Percentiles rank a stretch among this genome's conserved stretches.
These are phyloP conservation scores for Cutaneotrichosporon sp. DNA, from an alignment of 1,284 basidiomycete genomes.

Conservation along the genomic window DNA sequence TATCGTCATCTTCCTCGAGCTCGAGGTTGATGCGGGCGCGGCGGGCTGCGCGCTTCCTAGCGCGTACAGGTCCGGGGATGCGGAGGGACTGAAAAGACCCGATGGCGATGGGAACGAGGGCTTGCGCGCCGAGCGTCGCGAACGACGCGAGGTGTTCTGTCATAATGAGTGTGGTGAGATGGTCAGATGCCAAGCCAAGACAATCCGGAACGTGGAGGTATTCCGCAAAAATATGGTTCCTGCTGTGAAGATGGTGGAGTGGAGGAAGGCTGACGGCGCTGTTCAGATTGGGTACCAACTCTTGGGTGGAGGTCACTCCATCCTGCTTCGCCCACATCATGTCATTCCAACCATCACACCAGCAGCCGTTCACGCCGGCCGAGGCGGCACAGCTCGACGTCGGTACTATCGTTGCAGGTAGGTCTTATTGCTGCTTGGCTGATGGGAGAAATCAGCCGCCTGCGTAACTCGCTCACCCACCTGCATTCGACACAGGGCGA, in stretches of 20 bases:
- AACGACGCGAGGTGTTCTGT: conserved; percentile 33
- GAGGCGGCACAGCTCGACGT: conserved; percentile 68
- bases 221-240: not conserved
- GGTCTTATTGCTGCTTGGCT: conserved; percentile 12
- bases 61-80: conserved; percentile 13
- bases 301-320: not conserved
- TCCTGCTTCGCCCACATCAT: not conserved
- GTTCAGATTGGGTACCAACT: not conserved
- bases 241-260: not conserved
- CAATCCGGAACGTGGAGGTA: not conserved
- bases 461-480: conserved; percentile 69
- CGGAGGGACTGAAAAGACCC: conserved; percentile 52
- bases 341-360: conserved; percentile 57
- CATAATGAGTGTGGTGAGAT: conserved; percentile 4
- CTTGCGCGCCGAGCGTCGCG: conserved; percentile 43
- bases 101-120: conserved; percentile 48
- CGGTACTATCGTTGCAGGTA: conserved; percentile 68
- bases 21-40: conserved; percentile 24
- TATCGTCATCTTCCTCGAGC: conserved; percentile 35
- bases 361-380: conserved; percentile 70
- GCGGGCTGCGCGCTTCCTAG: conserved; percentile 12
- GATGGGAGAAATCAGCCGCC: conserved; percentile 66
- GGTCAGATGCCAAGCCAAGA: not conserved
- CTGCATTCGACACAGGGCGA: conserved; percentile 64
- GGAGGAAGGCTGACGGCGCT: not conserved